Evolutionary conservation across 306 rosid species (phyloP).

Genomic region (Ammopiptanthus mongolicus): DNA sequence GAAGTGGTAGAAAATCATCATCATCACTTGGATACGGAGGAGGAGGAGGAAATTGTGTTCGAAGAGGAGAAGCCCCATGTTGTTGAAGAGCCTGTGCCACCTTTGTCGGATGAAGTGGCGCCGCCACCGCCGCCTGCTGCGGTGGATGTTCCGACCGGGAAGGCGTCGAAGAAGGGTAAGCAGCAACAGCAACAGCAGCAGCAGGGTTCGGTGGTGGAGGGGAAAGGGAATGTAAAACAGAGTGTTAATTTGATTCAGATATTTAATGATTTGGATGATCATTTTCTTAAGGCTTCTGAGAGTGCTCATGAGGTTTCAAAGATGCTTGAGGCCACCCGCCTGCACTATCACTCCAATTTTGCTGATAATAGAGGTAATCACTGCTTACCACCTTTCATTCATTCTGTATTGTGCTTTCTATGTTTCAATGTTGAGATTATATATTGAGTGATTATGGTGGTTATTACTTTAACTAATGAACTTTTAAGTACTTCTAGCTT

Average conservation of each 20-base stretch:
- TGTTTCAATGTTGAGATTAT: background rate
- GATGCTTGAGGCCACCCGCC: constrained; percentile 88
- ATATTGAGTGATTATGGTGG: background rate
- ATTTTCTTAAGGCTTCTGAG: constrained; percentile 86
- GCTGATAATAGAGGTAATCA: constrained; percentile 86
- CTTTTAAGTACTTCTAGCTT: background rate
- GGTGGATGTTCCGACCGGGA: background rate
- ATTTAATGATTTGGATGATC: constrained; percentile 58
- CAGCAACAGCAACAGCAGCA: constrained; percentile 32
- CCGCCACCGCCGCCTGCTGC: constrained; percentile 1
- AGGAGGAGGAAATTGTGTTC: constrained; percentile 28
- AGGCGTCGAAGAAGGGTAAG: constrained; percentile 32
- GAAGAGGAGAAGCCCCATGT: constrained; percentile 15
- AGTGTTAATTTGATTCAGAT: constrained; percentile 38
- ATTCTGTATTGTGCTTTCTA: constrained; percentile 10
- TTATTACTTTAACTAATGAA: background rate
- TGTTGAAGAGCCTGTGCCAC: background rate
- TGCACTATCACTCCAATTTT: constrained; percentile 94
- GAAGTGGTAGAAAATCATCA: constrained; percentile 15
- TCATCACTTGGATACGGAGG: constrained; percentile 10
- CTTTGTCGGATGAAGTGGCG: constrained; percentile 22
- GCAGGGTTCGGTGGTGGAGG: constrained; percentile 31
- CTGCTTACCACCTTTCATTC: background rate
- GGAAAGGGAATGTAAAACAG: constrained; percentile 39
- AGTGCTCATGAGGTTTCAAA: constrained; percentile 88